Conservation (phyloP, 1,284 basidiomycete species). For the Papiliotrema terrestris region DNA sequence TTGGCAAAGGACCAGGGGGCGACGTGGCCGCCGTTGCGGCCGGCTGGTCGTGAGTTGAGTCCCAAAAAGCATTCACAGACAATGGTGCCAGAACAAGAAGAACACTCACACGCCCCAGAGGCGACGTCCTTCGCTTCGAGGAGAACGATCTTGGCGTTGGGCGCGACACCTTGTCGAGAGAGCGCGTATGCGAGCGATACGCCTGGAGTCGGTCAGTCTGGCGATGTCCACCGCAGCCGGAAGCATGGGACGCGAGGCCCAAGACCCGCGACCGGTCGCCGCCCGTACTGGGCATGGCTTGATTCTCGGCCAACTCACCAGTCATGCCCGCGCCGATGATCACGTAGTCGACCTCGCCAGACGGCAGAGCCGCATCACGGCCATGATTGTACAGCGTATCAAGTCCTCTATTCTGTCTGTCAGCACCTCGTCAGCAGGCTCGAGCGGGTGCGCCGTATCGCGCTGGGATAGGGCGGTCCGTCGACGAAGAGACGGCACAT, state of each 20-base stretch:
- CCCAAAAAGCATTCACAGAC: too few species aligned
- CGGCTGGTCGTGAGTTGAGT: conserved; percentile 14
- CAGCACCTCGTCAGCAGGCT: not conserved
- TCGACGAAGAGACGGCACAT: not conserved
- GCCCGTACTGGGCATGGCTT: too few species aligned
- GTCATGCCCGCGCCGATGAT: conserved; percentile 32
- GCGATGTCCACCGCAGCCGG: too few species aligned
- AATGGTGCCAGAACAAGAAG: too few species aligned
- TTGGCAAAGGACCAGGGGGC: conserved; percentile 27
- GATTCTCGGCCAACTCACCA: conserved; percentile 1
- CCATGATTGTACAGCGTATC: conserved; percentile 19
- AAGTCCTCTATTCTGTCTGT: conserved; percentile 19
- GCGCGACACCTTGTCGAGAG: conserved; percentile 20
- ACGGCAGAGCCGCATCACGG: conserved; percentile 5
- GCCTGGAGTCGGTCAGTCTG: conserved; percentile 14
- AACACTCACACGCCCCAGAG: conserved; percentile 36
- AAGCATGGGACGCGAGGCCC: too few species aligned
- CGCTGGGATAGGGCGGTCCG: too few species aligned
- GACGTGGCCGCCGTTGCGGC: conserved; percentile 44
- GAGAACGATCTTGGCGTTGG: conserved; percentile 23
- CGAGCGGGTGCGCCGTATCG: too few species aligned
- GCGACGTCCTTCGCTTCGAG: conserved; percentile 41
- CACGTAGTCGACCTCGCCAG: conserved; percentile 15
- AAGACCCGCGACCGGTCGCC: too few species aligned
- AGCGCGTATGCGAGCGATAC: conserved; percentile 31